Evolutionary conservation across 2,329 filamentous ascomycete genomes (phyloP), one percentile per base, ranked within the genome.

Genomic region (Trematosphaeria pertusa): DNA sequence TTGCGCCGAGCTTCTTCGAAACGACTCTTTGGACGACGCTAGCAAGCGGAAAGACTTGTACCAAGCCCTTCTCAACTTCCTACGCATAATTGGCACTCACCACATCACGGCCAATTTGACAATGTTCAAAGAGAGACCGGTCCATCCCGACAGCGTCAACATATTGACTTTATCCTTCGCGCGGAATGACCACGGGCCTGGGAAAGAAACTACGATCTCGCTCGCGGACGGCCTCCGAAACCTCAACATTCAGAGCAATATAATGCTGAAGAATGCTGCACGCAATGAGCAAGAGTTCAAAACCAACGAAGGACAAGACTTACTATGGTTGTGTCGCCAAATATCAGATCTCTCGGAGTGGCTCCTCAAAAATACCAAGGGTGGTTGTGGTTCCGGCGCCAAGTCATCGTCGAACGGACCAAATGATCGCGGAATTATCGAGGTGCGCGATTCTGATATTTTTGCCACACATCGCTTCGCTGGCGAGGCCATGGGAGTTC

Each of bases 21-120:
- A 75, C 50, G 74, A 75, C 44, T 72, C 71, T 6, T 46, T 77
- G 9, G 65, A 70, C 17, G 70, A 78, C 40, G 57, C 70, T 8
- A 60, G 59, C 0, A 63, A 59, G 37, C 64, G 72, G 19, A 50
- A 49, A 21, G 40, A 45, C 1, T 50, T 79, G 0, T 78, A 80
- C 49, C 53, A 60, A 5, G 62, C 61, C 2, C 52, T 78, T 3
- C 50, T 80, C 6, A 58, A 64, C 17, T 75, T 81, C 45, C 41
- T 81, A 2, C 45, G 62, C 2, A 51, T 58, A 0, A 45, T 81
- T 9, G 60, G 60, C 2, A 51, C 36, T 5, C 71, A 77, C 46
- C 43, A 59, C 2, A 50, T 52, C 6, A 73, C 70, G 2, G 53
- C 61, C 2, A 30, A 35, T 2, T 19, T 43, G 5, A 52, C 75